Conservation (phyloP, 2,329 filamentous ascomycete genomes). For the Aphanocladium album region DNA sequence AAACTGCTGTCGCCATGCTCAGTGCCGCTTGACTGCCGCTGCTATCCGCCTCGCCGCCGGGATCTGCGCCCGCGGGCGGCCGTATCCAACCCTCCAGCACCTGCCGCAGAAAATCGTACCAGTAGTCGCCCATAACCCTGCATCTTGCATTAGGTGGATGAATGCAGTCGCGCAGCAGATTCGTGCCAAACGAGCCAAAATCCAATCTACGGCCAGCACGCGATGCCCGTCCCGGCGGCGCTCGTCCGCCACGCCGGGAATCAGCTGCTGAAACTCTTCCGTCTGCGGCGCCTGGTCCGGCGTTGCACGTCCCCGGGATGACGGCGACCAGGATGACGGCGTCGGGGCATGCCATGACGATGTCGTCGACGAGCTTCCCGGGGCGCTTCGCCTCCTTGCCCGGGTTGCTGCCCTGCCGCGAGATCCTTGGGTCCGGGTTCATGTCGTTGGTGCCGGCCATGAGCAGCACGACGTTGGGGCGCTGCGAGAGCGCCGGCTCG, state of each 20-base stretch:
- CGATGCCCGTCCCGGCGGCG: background rate
- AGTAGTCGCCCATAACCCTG: slow-evolving; percentile 18
- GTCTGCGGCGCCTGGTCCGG: background rate
- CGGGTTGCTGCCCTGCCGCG: background rate
- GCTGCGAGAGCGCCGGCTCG: background rate
- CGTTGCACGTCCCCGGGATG: background rate
- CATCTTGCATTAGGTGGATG: slow-evolving; percentile 20
- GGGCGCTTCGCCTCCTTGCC: background rate
- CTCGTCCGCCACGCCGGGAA: background rate
- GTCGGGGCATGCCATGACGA: background rate
- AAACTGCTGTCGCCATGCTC: background rate
- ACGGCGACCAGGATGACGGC: background rate
- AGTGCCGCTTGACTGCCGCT: background rate
- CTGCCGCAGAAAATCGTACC: slow-evolving; percentile 21
- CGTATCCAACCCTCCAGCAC: slow-evolving; percentile 20
- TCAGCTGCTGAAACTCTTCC: background rate
- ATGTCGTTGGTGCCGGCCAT: slow-evolving; percentile 1
- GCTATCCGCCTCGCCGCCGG: background rate
- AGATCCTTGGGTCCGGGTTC: background rate
- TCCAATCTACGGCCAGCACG: background rate
- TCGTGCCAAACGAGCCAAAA: background rate
- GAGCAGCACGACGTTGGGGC: background rate
- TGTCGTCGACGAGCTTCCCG: background rate
- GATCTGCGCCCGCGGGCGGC: slow-evolving; percentile 14
- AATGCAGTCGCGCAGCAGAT: slow-evolving; percentile 17